Percentiles rank a stretch among this genome's conserved stretches.
Evolutionary conservation across 768 basidiomycete species (phyloP).

Genomic region (Mycena filopes): DNA sequence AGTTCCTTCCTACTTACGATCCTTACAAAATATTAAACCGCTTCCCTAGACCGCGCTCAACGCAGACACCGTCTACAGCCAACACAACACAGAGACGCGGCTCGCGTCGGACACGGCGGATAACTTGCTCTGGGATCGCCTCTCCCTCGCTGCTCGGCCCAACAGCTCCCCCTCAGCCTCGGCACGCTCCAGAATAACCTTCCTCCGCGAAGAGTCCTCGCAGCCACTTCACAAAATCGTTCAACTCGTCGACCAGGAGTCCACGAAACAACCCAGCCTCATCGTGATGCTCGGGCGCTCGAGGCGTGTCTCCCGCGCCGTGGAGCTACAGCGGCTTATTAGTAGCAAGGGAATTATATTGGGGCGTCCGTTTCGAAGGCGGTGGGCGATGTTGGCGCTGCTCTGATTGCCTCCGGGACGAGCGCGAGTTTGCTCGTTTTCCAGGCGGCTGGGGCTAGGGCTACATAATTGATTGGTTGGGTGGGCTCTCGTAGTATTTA

Average conservation of each 20-base stretch:
- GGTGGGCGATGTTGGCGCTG: constrained; percentile 79
- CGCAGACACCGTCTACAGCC: constrained; percentile 79
- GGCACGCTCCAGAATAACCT: constrained; percentile 73
- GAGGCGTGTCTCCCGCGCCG: constrained; percentile 66
- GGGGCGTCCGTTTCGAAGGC: constrained; percentile 74
- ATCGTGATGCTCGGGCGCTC: constrained; percentile 81
- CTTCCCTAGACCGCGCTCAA: constrained; percentile 54
- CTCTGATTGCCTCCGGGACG: constrained; percentile 65
- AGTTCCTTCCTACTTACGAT: constrained; percentile 3
- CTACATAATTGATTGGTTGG: constrained; percentile 4
- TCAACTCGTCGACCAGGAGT: constrained; percentile 50
- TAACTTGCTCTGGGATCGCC: constrained; percentile 77
- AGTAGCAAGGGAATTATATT: constrained; percentile 52
- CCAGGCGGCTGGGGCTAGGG: constrained; percentile 58
- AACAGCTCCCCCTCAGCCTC: constrained; percentile 42
- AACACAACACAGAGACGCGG: constrained; percentile 68
- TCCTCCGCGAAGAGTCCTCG: constrained; percentile 60
- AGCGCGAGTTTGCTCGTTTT: constrained; percentile 64
- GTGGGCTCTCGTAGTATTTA: too few relatives aligned
- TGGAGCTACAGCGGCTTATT: constrained; percentile 66
- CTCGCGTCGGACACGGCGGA: constrained; percentile 87
- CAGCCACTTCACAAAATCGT: constrained; percentile 67
- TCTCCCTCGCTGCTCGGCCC: constrained; percentile 47
- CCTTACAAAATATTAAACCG: neutral
- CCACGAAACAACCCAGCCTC: constrained; percentile 51